phyloP scores from a whole-genome alignment of 2,329 filamentous ascomycete species.

The Venturia nashicola region DNA sequence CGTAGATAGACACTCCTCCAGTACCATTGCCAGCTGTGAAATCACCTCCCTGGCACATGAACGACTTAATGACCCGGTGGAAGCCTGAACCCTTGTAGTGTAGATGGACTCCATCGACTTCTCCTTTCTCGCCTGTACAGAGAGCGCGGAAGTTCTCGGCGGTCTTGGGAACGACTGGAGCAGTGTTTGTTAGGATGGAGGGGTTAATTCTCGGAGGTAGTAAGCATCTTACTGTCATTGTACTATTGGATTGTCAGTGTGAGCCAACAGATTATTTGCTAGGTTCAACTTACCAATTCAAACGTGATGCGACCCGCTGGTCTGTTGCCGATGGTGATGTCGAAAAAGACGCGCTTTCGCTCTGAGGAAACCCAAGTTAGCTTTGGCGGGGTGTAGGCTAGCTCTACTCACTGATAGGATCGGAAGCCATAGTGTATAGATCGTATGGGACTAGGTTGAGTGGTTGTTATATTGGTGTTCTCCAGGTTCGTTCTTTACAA shows the following conservation, averaged over 20 bases:
- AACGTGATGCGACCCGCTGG: slow-evolving; percentile 70
- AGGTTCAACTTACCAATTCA: slow-evolving; percentile 52
- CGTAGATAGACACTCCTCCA: slow-evolving; percentile 94
- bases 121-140: slow-evolving; percentile 89
- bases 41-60: slow-evolving; percentile 98
- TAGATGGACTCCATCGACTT: slow-evolving; percentile 68
- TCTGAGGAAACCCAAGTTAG: slow-evolving; percentile 21
- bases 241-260: slow-evolving; percentile 19
- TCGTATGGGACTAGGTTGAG: background rate
- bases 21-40: slow-evolving; percentile 93
- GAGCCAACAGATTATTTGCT: slow-evolving; percentile 11
- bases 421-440: slow-evolving; percentile 5
- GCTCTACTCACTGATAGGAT: background rate
- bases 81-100: slow-evolving; percentile 88
- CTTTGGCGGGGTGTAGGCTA: background rate
- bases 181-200: slow-evolving; percentile 11
- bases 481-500: background rate
- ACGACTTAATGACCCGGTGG: slow-evolving; percentile 95
- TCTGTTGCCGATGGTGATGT: slow-evolving; percentile 69
- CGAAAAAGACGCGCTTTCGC: slow-evolving; percentile 81
- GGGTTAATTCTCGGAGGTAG: background rate
- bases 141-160: slow-evolving; percentile 92
- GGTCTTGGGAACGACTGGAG: slow-evolving; percentile 71
- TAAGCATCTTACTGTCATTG: slow-evolving; percentile 25
- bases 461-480: background rate